Percentiles rank a stretch among this genome's conserved stretches.
These are phyloP conservation scores for Pyrus pyrifolia DNA, from an alignment of 306 rosid species.

Conservation along the genomic window DNA sequence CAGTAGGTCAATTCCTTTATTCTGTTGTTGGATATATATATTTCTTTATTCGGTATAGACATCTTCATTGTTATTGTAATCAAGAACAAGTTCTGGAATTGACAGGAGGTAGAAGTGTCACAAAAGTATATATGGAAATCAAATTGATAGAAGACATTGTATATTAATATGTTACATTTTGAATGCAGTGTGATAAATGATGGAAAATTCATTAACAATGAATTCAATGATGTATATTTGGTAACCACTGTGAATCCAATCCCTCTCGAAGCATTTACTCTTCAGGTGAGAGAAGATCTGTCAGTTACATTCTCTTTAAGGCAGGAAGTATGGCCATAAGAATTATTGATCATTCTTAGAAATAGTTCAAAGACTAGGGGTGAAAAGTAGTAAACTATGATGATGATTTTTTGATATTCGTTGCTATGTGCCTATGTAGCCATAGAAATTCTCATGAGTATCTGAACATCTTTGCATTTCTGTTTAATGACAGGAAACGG, in stretches of 20 bases:
- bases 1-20: constrained; percentile 17
- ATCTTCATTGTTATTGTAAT: background rate
- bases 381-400: background rate
- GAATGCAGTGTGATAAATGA: constrained; percentile 63
- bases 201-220: constrained; percentile 74
- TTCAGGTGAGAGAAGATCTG: constrained; percentile 57
- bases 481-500: constrained; percentile 56
- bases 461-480: constrained; percentile 14
- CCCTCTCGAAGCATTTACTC: constrained; percentile 83
- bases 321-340: background rate
- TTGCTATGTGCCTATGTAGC: background rate
- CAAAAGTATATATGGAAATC: background rate
- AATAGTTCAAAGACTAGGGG: background rate
- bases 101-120: background rate
- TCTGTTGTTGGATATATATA: background rate
- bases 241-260: constrained; percentile 82
- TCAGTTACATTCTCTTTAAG: constrained; percentile 1
- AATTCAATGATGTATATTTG: constrained; percentile 77
- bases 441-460: background rate
- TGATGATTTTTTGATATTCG: background rate
- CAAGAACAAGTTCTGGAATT: background rate
- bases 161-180: constrained; percentile 8
- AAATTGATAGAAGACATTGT: background rate
- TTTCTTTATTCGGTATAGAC: no score
- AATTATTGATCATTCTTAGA: background rate